Percentiles rank a stretch among this genome's conserved stretches.
phyloP scores from a whole-genome alignment of 306 rosid species.

The Cotoneaster glaucophyllus region DNA sequence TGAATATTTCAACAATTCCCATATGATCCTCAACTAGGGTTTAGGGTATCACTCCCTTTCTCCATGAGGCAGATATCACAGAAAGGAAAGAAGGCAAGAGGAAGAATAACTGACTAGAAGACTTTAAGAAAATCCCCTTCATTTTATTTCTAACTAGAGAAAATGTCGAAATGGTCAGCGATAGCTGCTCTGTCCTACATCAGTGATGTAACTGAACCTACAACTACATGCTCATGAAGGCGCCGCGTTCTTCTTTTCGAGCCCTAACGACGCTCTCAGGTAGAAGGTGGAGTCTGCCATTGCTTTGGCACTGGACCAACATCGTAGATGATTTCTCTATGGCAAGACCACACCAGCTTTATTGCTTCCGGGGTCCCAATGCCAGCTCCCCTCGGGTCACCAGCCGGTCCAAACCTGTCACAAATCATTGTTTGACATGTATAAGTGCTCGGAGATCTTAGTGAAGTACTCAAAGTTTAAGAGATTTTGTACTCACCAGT shows the following conservation, averaged over 20 bases:
- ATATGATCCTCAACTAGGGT: background rate
- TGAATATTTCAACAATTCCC: too few species aligned
- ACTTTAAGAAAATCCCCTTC: too few species aligned
- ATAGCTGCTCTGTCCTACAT: background rate
- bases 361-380: slow-evolving; percentile 98
- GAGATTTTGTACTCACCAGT: slow-evolving; percentile 49
- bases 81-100: background rate
- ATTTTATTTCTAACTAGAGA: slow-evolving; percentile 8
- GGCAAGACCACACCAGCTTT: slow-evolving; percentile 97
- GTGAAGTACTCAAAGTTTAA: background rate
- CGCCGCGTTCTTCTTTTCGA: background rate
- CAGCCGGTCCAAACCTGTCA: slow-evolving; percentile 94
- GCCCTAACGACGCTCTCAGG: slow-evolving; percentile 28
- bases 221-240: background rate
- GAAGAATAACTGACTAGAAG: background rate
- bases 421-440: slow-evolving; percentile 6
- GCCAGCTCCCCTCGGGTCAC: slow-evolving; percentile 97
- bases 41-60: background rate
- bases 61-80: background rate
- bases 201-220: background rate
- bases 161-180: background rate
- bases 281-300: slow-evolving; percentile 74
- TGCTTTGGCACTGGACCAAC: slow-evolving; percentile 54
- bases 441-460: background rate
- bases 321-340: slow-evolving; percentile 88